Evolutionary conservation across 2,329 filamentous ascomycete species (phyloP), one percentile per base, ranked within the genome.

Genomic region (Lithohypha guttulata): DNA sequence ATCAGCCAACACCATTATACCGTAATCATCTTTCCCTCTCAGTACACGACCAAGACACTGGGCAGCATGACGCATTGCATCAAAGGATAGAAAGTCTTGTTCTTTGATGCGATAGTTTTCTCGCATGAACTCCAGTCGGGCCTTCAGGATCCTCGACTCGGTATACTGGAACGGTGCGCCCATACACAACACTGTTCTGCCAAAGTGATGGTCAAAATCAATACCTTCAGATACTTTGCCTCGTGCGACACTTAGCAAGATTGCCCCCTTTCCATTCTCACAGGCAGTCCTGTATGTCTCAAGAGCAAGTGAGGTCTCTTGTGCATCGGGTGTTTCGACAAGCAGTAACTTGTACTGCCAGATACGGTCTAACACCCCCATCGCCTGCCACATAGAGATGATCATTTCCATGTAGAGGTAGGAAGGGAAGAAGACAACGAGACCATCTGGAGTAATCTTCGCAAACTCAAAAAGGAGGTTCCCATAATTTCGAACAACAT

Each of bases 371-470:
- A 98, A 69, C 47, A 96, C 94, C 18, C 86, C 86, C 87, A 96
- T 96, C 40, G 85, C 86, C 60, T 98, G 91, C 91, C 91, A 98
- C 78, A 94, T 94, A 58, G 82, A 89, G 58, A 98, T 95, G 58
- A 96, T 96, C 37, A 82, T 91, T 58, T 98, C 91, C 91, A 98
- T 96, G 65, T 98, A 98, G 1, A 98, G 73, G 54, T 98, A 98
- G 0, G 86, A 94, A 0, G 91, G 93, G 59, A 98, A 98, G 69
- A 98, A 98, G 26, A 98, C 91, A n/a, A 98, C 91, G 60, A 98
- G 79, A 21, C 91, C 91, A 54, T 98, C 91, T 0, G 91, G 93
- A 0, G 91, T 98, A 48, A 96, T 79, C 59, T 89, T 93, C 39
- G 86, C 84, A 58, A 98, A 96, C 57, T 98, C 91, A 6, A 87